A percentile compares a stretch with the other conserved stretches of the same genome.
These are phyloP conservation scores for Tulasnella sp. DNA, from an alignment of 768 basidiomycete species.

Conservation along the genomic window DNA sequence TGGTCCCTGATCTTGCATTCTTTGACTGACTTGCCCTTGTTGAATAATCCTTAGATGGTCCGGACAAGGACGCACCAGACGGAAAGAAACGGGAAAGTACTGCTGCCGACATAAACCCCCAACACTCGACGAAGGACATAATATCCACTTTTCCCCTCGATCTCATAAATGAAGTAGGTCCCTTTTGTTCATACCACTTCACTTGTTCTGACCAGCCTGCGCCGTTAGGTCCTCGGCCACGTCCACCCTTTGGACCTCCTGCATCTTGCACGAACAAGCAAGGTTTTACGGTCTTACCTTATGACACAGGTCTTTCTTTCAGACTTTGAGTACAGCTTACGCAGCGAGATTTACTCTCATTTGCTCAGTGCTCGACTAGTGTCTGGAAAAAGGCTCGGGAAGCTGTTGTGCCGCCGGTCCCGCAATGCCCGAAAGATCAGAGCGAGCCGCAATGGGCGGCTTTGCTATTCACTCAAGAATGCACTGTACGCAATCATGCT, in stretches of 20 bases:
- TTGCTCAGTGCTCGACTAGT: neutral
- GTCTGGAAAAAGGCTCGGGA: neutral
- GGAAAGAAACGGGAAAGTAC: neutral
- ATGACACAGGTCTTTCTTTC: conserved; percentile 13
- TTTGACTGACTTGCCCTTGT: no score
- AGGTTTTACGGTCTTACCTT: conserved; percentile 16
- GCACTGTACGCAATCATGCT: neutral
- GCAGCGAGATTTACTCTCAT: no score
- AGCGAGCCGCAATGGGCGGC: conserved; percentile 28
- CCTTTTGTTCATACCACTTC: no score
- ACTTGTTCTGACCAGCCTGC: neutral
- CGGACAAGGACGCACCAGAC: neutral
- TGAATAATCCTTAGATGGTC: neutral
- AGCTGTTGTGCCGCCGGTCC: neutral
- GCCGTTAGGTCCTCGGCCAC: neutral
- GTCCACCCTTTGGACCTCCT: conserved; percentile 24
- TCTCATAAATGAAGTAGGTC: neutral
- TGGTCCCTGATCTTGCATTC: no score
- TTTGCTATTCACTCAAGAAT: conserved; percentile 21
- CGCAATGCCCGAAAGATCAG: conserved; percentile 19
- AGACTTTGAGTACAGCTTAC: neutral
- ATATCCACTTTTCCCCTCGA: conserved; percentile 14
- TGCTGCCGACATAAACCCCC: neutral
- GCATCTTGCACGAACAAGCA: conserved; percentile 11
- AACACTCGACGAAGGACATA: neutral